Conservation (phyloP, 768 basidiomycete species). For the Albatrellus ellisii region DNA sequence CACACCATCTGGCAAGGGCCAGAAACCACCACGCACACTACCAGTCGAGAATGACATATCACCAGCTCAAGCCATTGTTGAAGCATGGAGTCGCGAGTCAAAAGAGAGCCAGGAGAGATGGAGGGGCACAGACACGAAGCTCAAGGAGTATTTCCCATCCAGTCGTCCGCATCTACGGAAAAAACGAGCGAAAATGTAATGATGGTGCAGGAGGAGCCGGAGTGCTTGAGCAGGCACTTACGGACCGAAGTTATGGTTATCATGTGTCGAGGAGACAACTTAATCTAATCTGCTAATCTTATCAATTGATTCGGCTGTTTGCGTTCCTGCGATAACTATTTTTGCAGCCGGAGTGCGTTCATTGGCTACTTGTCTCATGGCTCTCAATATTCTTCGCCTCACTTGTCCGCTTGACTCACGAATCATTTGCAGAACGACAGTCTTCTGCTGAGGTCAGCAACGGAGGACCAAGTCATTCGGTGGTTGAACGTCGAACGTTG, state of each 20-base stretch:
- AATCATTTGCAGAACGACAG: no score
- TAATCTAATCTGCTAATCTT: no score
- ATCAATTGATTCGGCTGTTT: no score
- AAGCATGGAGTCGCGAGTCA: constrained; percentile 56
- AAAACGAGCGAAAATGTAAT: constrained; percentile 14
- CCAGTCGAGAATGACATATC: constrained; percentile 18
- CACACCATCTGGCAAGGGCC: constrained; percentile 11
- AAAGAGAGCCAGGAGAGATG: constrained; percentile 44
- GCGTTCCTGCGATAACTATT: constrained; percentile 16
- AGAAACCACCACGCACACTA: constrained; percentile 7
- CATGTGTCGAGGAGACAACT: no score
- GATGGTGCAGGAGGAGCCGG: constrained; percentile 1
- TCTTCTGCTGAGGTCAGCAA: no score
- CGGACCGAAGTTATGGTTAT: no score
- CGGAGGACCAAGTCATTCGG: no score
- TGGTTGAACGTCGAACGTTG: no score
- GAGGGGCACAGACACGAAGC: constrained; percentile 39
- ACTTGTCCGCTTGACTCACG: no score
- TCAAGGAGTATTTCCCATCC: constrained; percentile 35
- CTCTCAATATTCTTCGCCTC: background rate
- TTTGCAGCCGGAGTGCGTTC: constrained; percentile 6
- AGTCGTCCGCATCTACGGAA: constrained; percentile 29
- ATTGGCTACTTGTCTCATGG: constrained; percentile 8
- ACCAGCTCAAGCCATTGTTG: constrained; percentile 51
- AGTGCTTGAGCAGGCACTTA: no score